Evolutionary conservation across 2,329 filamentous ascomycete species (phyloP).

Genomic region (Colletotrichum tamarilloi): DNA sequence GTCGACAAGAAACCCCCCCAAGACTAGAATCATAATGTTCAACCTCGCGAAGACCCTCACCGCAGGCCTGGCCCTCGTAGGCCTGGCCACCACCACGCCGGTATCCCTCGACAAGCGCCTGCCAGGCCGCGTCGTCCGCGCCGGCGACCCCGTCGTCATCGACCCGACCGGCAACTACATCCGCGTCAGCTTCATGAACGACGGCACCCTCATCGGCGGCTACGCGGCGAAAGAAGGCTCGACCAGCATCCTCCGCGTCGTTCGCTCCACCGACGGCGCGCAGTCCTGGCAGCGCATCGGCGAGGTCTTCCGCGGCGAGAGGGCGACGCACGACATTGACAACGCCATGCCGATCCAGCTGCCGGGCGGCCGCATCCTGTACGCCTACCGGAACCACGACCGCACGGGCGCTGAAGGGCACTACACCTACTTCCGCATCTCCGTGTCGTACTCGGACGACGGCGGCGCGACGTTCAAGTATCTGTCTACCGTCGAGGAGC

Average conservation of each 20-base stretch:
- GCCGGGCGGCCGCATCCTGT: slow-evolving; percentile 47
- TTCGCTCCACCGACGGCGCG: slow-evolving; percentile 42
- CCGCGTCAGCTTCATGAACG: too few relatives aligned
- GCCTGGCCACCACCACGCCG: too few relatives aligned
- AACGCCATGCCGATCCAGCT: slow-evolving; percentile 49
- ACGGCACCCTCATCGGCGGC: too few relatives aligned
- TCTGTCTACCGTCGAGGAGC: slow-evolving; percentile 44
- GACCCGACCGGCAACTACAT: too few relatives aligned
- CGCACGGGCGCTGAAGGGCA: slow-evolving; percentile 30
- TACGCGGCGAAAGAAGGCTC: slow-evolving; percentile 35
- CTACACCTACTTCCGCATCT: slow-evolving; percentile 54
- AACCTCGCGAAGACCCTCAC: too few relatives aligned
- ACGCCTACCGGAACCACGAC: slow-evolving; percentile 51
- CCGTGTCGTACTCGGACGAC: slow-evolving; percentile 54
- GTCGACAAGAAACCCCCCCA: too few relatives aligned
- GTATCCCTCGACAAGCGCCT: too few relatives aligned
- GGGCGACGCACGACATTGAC: slow-evolving; percentile 43
- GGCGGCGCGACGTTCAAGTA: slow-evolving; percentile 50
- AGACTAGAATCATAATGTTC: too few relatives aligned
- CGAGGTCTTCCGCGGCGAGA: slow-evolving; percentile 36
- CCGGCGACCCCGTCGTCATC: too few relatives aligned
- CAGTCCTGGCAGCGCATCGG: slow-evolving; percentile 43
- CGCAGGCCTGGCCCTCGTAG: too few relatives aligned
- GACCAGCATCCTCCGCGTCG: slow-evolving; percentile 40
- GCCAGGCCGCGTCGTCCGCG: too few relatives aligned